Evolutionary conservation across 306 rosid species (phyloP), one percentile per base, ranked within the genome.

Genomic region (Cyclanthera cordifolia): DNA sequence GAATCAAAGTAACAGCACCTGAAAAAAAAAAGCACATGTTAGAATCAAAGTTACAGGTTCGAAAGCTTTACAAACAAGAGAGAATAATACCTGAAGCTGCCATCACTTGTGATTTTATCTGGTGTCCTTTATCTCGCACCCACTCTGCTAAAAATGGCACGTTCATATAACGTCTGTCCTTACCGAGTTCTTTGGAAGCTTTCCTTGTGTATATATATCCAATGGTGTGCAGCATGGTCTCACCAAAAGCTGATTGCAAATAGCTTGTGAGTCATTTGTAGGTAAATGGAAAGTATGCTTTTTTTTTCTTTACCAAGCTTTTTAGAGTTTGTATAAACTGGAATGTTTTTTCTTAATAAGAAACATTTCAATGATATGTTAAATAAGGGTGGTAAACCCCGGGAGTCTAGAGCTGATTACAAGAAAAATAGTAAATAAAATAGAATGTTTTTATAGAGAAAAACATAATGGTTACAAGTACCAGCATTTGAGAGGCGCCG

Each of bases 1-100:
- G 96, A 83, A 94, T 83, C 45, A 94, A 83, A 65, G 99, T 81
- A 79, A 94, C 99, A 41, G 99, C 99, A 79, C 96, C 99, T 94
- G 59, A 75, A 76, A 5, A 72, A 72, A 19, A 32, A 49, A 21
- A 19, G n/a, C 72, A n/a, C 48, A 9, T 17, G 20, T 69, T 69
- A 49, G 48, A 41, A 69, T 69, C 37, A 4, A 28, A 50, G 30
- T 27, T 25, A 11, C 5, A 71, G 50, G 64, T 25, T 49, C 2
- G 9, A 34, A 19, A 39, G 51, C 20, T 32, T 69, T 34, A n/a
- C 8, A 68, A 25, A 10, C 49, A 5, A 17, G 54, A 46, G 23
- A 66, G 41, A 46, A 71, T 14, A 63, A 73, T 69, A 94, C 99
- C 99, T 79, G 97, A 90, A 78, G 97, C 99, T 70, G 97, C 97